Base-by-base conservation (phyloP, 768 basidiomycete species). In the Leucocoprinus leucothites region DNA sequence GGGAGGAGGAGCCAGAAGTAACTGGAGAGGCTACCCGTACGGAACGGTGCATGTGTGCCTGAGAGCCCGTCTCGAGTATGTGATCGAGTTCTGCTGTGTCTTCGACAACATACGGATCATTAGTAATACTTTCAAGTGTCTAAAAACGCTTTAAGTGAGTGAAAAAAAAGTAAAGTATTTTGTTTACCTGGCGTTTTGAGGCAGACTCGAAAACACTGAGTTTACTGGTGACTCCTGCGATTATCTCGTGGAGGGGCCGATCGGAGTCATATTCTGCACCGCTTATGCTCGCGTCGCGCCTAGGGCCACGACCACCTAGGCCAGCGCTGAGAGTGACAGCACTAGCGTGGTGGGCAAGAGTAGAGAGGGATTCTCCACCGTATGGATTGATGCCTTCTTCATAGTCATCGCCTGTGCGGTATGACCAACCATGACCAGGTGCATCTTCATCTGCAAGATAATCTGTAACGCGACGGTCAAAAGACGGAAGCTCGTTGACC, bases 221-320 rank as follows among this genome's bases (percentile, higher is more conserved):
- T 60, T 76, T 79, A 53, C 74, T 76, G 54, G 79, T 76, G 18
- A 80, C 82, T 51, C 81, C 82, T 25, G 80, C 82, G 51, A 92
- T 80, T 66, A 93, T 87, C 22, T 82, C 80, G 57, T 86, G 79
- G 28, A 93, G 67, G 0, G 89, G 88, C 19, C 91, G 76, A 31
- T 94, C 91, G 3, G 91, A 90, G 66, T 94, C 91, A 58, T 89
- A 94, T 64, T 94, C 91, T 40, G 86, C 86, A 36, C 85, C 89
- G 66, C 85, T 89, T 49, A 88, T 64, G 61, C 84, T 77, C 47
- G 69, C 62, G 61, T 89, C 85, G 56, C 85, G 72, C 45, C 77
- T 73, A 18, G 67, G 68, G 18, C 67, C 70, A 3, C 78, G 72
- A 2, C 83, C 75, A 35, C 80, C 85, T 9, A 96, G 78, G 0